Conservation (phyloP, 1,139 yeast species). For the Zygosaccharomyces sapae region DNA sequence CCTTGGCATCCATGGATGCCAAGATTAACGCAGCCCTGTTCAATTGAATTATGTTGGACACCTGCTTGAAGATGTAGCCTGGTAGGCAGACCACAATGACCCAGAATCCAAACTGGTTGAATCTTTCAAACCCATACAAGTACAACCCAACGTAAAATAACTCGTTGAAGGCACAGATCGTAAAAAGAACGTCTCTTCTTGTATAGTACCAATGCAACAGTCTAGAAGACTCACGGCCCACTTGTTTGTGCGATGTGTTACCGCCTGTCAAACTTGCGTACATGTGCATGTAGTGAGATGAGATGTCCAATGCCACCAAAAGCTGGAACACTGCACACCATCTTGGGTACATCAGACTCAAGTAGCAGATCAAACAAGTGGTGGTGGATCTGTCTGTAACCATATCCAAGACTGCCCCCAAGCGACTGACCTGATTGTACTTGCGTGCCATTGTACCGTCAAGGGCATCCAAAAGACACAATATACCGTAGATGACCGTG, state of each 20-base stretch:
- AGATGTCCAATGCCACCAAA: conserved; percentile 80
- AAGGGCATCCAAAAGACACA: conserved; percentile 90
- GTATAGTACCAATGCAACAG: conserved; percentile 82
- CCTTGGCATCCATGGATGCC: conserved; percentile 77
- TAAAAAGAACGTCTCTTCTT: conserved; percentile 74
- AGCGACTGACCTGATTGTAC: conserved; percentile 81
- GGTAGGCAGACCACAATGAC: conserved; percentile 69
- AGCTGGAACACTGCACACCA: conserved; percentile 67
- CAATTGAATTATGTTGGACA: conserved; percentile 85
- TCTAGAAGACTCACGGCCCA: conserved; percentile 66
- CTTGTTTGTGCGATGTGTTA: conserved; percentile 76
- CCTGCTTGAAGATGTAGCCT: conserved; percentile 85
- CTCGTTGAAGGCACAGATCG: conserved; percentile 90
- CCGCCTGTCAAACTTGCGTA: conserved; percentile 86
- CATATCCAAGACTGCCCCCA: conserved; percentile 98
- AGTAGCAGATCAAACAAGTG: conserved; percentile 78
- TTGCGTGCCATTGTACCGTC: conserved; percentile 95
- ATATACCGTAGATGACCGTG: conserved; percentile 71
- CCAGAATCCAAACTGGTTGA: conserved; percentile 48
- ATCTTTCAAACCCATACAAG: conserved; percentile 51
- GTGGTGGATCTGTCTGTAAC: conserved; percentile 98
- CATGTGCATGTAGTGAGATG: conserved; percentile 98
- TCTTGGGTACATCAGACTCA: conserved; percentile 74
- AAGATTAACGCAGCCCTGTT: conserved; percentile 76
- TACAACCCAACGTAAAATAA: conserved; percentile 87